Conservation (phyloP, 116 monocot species). For the Phalaenopsis hybrid region DNA sequence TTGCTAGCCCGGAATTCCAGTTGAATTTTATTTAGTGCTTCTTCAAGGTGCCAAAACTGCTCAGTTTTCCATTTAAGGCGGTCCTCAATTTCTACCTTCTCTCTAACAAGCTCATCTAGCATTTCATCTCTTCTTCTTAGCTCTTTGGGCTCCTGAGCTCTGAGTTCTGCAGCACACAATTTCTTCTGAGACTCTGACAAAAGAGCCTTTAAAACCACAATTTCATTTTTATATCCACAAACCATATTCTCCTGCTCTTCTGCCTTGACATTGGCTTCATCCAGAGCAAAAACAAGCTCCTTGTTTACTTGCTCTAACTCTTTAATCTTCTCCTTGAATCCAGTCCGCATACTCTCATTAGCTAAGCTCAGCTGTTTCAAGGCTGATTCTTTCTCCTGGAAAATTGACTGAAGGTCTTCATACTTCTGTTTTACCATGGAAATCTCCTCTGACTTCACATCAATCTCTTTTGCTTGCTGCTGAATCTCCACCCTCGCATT, state of each 20-base stretch:
- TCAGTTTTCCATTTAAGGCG: conserved; percentile 90
- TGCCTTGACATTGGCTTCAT: conserved; percentile 39
- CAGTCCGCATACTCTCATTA: conserved; percentile 40
- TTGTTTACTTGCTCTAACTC: conserved; percentile 45
- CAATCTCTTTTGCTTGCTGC: conserved; percentile 34
- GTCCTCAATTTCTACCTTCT: conserved; percentile 39
- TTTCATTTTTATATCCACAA: conserved; percentile 34
- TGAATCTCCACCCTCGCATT: conserved; percentile 32
- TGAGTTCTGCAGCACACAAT: conserved; percentile 45
- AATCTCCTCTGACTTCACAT: conserved; percentile 49
- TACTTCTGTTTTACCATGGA: conserved; percentile 17
- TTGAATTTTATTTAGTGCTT: conserved; percentile 56
- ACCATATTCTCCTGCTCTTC: conserved; percentile 31
- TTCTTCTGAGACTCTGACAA: conserved; percentile 48
- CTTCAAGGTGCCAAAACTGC: conserved; percentile 86
- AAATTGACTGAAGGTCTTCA: conserved; percentile 35
- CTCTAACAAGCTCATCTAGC: conserved; percentile 45
- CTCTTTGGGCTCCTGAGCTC: conserved; percentile 35
- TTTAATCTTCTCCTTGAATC: conserved; percentile 25
- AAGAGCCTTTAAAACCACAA: conserved; percentile 39
- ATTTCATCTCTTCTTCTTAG: conserved; percentile 47
- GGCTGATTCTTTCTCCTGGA: conserved; percentile 57
- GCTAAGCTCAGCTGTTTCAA: conserved; percentile 39
- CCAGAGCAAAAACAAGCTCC: conserved; percentile 43
- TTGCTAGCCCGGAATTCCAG: conserved; percentile 35